Conservation (phyloP, 2,329 filamentous ascomycete genomes). For the Karstenula rhodostoma region DNA sequence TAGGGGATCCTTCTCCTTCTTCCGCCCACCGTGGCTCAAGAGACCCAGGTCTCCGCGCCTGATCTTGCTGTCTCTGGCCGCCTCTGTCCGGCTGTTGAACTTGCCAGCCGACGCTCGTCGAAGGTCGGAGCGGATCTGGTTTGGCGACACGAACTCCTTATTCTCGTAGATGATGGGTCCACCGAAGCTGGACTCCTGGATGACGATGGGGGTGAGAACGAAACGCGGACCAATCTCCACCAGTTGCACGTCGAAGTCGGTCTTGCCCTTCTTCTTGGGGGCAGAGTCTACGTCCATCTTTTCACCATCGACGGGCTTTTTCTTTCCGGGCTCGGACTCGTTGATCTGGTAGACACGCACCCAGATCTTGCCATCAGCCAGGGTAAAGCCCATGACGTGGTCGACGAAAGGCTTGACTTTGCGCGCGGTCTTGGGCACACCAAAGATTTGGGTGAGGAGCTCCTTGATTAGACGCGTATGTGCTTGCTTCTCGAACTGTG, state of each 20-base stretch:
- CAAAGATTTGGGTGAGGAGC: conserved; percentile 87
- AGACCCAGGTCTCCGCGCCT: conserved; percentile 82
- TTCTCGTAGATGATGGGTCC: conserved; percentile 98
- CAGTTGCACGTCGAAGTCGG: conserved; percentile 78
- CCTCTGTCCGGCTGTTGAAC: conserved; percentile 80
- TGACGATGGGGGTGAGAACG: conserved; percentile 91
- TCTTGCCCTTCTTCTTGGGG: conserved; percentile 55
- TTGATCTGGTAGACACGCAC: conserved; percentile 92
- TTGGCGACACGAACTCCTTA: conserved; percentile 95
- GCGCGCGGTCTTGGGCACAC: conserved; percentile 85
- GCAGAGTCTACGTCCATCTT: conserved; percentile 46
- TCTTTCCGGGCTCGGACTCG: conserved; percentile 73
- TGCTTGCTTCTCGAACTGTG: conserved; percentile 80
- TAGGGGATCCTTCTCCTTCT: conserved; percentile 71
- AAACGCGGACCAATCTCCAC: conserved; percentile 95
- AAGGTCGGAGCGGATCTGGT: conserved; percentile 88
- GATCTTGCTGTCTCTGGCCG: conserved; percentile 72
- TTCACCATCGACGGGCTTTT: conserved; percentile 52
- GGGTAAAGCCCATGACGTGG: conserved; percentile 90
- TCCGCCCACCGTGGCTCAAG: conserved; percentile 69
- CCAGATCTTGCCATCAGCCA: conserved; percentile 95
- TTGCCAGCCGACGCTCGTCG: conserved; percentile 77
- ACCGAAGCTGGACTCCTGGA: conserved; percentile 93
- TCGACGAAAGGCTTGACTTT: conserved; percentile 97
- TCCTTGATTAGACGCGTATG: conserved; percentile 87